Conservation (phyloP, 2,329 filamentous ascomycete genomes). For the Cyclaneusma minus region DNA sequence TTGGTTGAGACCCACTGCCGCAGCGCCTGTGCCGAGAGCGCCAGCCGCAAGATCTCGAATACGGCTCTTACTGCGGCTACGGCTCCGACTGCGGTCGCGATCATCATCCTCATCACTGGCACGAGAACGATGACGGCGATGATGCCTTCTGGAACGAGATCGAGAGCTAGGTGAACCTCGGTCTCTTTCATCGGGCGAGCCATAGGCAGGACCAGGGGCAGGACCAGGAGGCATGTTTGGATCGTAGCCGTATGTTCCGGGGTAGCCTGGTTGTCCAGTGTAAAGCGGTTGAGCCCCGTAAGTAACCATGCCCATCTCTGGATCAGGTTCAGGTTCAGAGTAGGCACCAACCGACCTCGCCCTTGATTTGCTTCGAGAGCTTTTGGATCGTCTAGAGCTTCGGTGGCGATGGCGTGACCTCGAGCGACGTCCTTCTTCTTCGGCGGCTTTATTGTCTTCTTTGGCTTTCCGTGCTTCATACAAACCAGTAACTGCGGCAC, state of each 20-base stretch:
- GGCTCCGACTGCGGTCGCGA: slow-evolving; percentile 15
- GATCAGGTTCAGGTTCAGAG: slow-evolving; percentile 38
- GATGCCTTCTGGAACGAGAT: slow-evolving; percentile 11
- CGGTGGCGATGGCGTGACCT: slow-evolving; percentile 8
- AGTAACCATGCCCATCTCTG: slow-evolving; percentile 53
- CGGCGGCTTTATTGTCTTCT: slow-evolving; percentile 31
- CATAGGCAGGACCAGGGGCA: slow-evolving; percentile 16
- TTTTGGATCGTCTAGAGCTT: slow-evolving; percentile 21
- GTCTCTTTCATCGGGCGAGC: slow-evolving; percentile 15
- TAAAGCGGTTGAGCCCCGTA: slow-evolving; percentile 44
- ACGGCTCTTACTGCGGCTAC: slow-evolving; percentile 36
- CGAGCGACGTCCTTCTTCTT: slow-evolving; percentile 16
- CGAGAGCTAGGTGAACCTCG: slow-evolving; percentile 13
- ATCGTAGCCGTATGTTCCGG: slow-evolving; percentile 11
- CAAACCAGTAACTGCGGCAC: slow-evolving; percentile 43
- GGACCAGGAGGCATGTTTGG: slow-evolving; percentile 1
- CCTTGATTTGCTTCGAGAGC: slow-evolving; percentile 33
- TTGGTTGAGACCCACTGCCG: slow-evolving; percentile 47
- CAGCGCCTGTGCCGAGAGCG: slow-evolving; percentile 38
- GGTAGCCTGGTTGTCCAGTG: slow-evolving; percentile 24
- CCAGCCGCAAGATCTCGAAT: slow-evolving; percentile 39
- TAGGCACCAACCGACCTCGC: slow-evolving; percentile 22
- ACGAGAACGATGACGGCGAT: slow-evolving; percentile 7
- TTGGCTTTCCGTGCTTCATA: slow-evolving; percentile 46
- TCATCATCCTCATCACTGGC: slow-evolving; percentile 3